Conservation (phyloP, 2,329 filamentous ascomycete species). For the Scleromitrula shiraiana region DNA sequence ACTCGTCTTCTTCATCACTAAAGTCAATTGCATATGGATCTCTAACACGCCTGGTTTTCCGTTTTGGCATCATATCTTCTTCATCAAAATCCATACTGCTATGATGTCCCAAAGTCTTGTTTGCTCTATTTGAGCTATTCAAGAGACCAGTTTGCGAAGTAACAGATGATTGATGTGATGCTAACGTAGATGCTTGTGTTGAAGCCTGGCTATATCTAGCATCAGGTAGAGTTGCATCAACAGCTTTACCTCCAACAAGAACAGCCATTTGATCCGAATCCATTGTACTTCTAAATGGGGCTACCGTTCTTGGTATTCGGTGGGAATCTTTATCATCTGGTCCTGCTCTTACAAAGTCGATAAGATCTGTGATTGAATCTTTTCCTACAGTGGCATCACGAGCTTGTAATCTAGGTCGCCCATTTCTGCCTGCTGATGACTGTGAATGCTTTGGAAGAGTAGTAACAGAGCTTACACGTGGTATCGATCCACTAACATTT, state of each 20-base stretch:
- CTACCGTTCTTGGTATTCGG: constrained; percentile 73
- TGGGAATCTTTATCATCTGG: constrained; percentile 53
- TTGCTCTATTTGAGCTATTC: constrained; percentile 29
- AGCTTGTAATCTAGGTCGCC: constrained; percentile 54
- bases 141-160: constrained; percentile 70
- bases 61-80: constrained; percentile 49
- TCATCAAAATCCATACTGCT: constrained; percentile 19
- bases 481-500: constrained; percentile 19
- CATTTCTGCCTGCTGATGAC: constrained; percentile 39
- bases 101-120: constrained; percentile 29
- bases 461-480: constrained; percentile 13
- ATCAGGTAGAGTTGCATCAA: constrained; percentile 50
- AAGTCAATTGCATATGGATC: constrained; percentile 93
- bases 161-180: constrained; percentile 33
- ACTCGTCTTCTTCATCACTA: constrained; percentile 37
- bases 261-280: constrained; percentile 70
- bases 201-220: constrained; percentile 44
- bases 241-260: constrained; percentile 45
- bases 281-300: constrained; percentile 77
- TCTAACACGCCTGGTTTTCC: constrained; percentile 68
- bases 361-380: constrained; percentile 72
- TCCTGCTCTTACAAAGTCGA: constrained; percentile 90
- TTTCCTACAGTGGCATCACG: constrained; percentile 59
- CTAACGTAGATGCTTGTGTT: constrained; percentile 11
- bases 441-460: constrained; percentile 21